Evolutionary conservation across 2,329 filamentous ascomycete species (phyloP), one percentile per base, ranked within the genome.

Genomic region (Madurella mycetomatis): DNA sequence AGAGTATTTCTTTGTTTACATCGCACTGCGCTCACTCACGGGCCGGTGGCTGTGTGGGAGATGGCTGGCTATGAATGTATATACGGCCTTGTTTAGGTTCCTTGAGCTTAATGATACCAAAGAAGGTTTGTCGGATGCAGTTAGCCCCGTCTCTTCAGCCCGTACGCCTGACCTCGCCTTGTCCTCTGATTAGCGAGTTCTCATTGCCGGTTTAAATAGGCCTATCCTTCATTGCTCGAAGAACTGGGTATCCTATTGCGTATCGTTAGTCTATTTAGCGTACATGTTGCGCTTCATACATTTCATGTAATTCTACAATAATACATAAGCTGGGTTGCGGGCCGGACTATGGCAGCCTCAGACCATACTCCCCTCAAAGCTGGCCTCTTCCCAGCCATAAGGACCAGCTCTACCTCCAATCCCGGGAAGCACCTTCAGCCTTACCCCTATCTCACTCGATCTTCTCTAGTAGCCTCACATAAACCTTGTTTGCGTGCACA

Each of bases 401-500:
- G 3, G 25, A 25, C 25, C 25, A 25, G 25, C 7, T 25, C 25
- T 4, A 25, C 25, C 4, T 25, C 25, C 25, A 25, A 25, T 25
- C 25, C 25, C 25, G 25, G 25, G 25, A 25, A 25, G 25, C 7
- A 25, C 25, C 4, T 7, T 3, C 25, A 4, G 34, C 9, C 18
- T 46, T 18, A 25, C 11, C 19, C 32, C 9, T 5, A 16, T 9
- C 18, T 49, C 47, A 42, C 54, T 67, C 56, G 7, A 70, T 11
- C 34, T 65, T 59, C 46, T 67, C 64, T 41, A 78, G 52, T 11
- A 74, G 73, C 67, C 73, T 75, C 56, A 83, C 79, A 11, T 68
- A 57, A 41, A 84, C 72, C 41, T 67, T 66, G 39, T 71, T 70
- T 15, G 65, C 63, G 61, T 78, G 73, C 25, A 81, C 75, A 60